Evolutionary conservation across 345 rosid genomes (phyloP), one percentile per base, ranked within the genome.

Genomic region (Cochlearia excelsa): DNA sequence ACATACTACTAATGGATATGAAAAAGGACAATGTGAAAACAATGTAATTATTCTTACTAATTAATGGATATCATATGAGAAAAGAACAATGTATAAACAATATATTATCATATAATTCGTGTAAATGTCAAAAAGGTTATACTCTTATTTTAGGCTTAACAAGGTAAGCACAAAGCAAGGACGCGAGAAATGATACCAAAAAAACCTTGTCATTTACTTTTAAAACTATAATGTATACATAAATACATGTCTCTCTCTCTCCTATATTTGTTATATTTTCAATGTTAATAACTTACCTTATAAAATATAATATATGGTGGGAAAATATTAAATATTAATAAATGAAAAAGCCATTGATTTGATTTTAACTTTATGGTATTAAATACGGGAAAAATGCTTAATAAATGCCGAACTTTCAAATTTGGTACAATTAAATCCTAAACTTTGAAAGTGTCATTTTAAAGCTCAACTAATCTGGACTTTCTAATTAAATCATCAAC

Each of bases 71-170:
- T 3, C 0, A 11, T 3, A 31, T 1, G 28, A 5, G 1, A 37
- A 37, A 3, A 37, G 1, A 37, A 37, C 63, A 63, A 63, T 54
- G 61, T 45, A 27, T 26, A 46, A 58, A 57, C 26, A 63, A 57
- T 16, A 16, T 16, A 16, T 50, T 9, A 49, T 62, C 42, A 56
- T 35, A 35, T 43, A 52, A 70, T 44, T 56, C 26, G 33, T 34
- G 27, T 58, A 52, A 37, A 45, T 51, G 70, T 65, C 61, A 63
- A 64, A 64, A 51, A 55, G 37, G 46, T 65, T 30, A 58, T 58
- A 9, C 57, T 71, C 61, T 71, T 61, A 57, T 71, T 71, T 57
- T 58, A 64, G 60, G 28, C 56, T 64, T 49, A 74, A 60, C 61
- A 59, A 53, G 57, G 53, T 69, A 50, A 62, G 69, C 58, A 55